Evolutionary conservation across 1,139 yeast genomes (phyloP), one percentile per base, ranked within the genome.

Genomic region (Diutina catenulata): DNA sequence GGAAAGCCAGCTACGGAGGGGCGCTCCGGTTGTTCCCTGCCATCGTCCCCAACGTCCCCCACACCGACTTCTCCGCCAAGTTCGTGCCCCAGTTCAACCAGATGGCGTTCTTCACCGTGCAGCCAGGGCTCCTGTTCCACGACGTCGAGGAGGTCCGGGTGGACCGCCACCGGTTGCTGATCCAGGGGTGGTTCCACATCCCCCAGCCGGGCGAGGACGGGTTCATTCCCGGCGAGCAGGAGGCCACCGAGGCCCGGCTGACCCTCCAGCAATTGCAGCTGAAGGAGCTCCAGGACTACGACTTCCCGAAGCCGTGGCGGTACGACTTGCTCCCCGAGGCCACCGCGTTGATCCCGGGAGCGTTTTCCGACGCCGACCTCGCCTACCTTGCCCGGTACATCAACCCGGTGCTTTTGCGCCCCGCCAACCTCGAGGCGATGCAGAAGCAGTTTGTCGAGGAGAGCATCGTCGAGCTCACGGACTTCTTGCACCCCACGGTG

Each of bases 161-260:
- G 2, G 94, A 87, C 50, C 83, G 79, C 52, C 94, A 87, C 45
- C 69, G 99, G 49, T 63, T 91, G 36, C 82, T 95, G 1, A 84
- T 93, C 43, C 95, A 91, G 52, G 99, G 99, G 0, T 93, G 99
- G 99, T 93, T 91, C 55, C 99, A 93, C 55, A 84, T 88, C 37
- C 98, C 98, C 2, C 98, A 91, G 53, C 65, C 63, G 8, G 96
- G 95, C 10, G 98, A 93, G 57, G 77, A 74, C 28, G 97, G 96
- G 0, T 88, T 58, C 50, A 70, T 77, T 32, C 76, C 74, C 20
- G 94, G 91, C 5, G 94, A 82, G 52, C 84, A 82, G 52, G 88
- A 79, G 47, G 75, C 62, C 39, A 76, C 82, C 1, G 88, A 80
- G 44, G 80, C 84, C 1, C 72, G 75, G 47, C 77, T 88, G 33